Percentiles rank a stretch among this genome's conserved stretches.
Evolutionary conservation across 768 basidiomycete species (phyloP).

Genomic region (Suillus hirtellus): DNA sequence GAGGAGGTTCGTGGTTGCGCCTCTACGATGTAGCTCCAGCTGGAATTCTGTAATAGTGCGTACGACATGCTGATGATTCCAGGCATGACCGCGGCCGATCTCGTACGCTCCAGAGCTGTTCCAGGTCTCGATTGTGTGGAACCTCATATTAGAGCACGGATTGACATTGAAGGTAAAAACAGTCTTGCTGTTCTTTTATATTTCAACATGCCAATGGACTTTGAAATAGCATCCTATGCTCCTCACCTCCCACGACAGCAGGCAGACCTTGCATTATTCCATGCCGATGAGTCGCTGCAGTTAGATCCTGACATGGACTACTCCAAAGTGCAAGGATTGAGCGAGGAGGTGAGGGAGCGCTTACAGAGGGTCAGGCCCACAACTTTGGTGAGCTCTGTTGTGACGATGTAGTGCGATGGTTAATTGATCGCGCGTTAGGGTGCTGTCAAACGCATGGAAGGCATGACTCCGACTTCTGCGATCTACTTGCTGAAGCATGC

Average conservation of each 20-base stretch:
- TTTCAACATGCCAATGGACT: conserved; percentile 2
- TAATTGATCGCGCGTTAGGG: conserved; percentile 48
- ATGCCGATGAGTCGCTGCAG: conserved; percentile 70
- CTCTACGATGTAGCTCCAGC: background rate
- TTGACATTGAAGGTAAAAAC: conserved; percentile 72
- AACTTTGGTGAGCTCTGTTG: conserved; percentile 53
- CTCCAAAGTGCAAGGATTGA: conserved; percentile 60
- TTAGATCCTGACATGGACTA: conserved; percentile 78
- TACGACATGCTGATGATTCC: conserved; percentile 72
- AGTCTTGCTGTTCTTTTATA: background rate
- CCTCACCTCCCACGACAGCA: conserved; percentile 69
- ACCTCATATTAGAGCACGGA: conserved; percentile 53
- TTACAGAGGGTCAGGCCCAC: conserved; percentile 60
- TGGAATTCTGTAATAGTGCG: conserved; percentile 47
- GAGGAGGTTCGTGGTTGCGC: conserved; percentile 38
- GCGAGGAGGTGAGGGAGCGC: conserved; percentile 72
- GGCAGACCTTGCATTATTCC: conserved; percentile 72
- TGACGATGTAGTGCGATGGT: conserved; percentile 1
- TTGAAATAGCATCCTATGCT: conserved; percentile 54
- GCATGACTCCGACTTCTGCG: conserved; percentile 83
- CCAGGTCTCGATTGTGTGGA: conserved; percentile 46
- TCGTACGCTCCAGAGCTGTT: conserved; percentile 47
- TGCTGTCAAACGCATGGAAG: conserved; percentile 91
- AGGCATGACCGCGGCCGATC: conserved; percentile 42
- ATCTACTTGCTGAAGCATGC: conserved; percentile 69